A percentile compares a stretch with the other conserved stretches of the same genome.
Conservation (phyloP, 2,329 filamentous ascomycete genomes). For the Xylariaceae sp. region DNA sequence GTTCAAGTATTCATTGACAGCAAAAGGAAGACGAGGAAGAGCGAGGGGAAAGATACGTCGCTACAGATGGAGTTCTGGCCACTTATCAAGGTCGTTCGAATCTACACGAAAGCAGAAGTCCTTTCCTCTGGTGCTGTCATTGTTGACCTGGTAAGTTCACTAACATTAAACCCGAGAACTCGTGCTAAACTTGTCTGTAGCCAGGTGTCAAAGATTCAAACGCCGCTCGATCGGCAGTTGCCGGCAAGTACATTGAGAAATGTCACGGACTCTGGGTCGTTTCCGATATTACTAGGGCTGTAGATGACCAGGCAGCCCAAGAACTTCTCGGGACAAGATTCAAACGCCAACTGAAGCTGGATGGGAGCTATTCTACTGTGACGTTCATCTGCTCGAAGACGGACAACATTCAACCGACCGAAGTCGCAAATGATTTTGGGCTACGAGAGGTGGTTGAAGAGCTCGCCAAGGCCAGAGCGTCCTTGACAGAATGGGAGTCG, state of each 20-base stretch:
- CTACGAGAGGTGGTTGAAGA: slow-evolving; percentile 29
- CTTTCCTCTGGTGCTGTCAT: slow-evolving; percentile 52
- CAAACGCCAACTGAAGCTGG: slow-evolving; percentile 54
- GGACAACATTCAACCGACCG: slow-evolving; percentile 54
- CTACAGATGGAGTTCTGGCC: slow-evolving; percentile 37
- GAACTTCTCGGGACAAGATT: slow-evolving; percentile 52
- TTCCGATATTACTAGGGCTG: slow-evolving; percentile 54
- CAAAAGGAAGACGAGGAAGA: slow-evolving; percentile 45
- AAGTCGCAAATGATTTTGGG: slow-evolving; percentile 41
- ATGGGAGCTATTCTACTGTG: slow-evolving; percentile 48
- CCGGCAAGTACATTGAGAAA: slow-evolving; percentile 55
- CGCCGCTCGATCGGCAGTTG: slow-evolving; percentile 54
- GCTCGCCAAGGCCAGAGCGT: slow-evolving; percentile 50
- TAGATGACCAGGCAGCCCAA: slow-evolving; percentile 57
- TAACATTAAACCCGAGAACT: not conserved
- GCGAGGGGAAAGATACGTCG: not conserved
- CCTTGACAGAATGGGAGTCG: slow-evolving; percentile 48
- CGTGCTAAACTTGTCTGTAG: slow-evolving; percentile 16
- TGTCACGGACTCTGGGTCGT: slow-evolving; percentile 58
- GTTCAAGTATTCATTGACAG: slow-evolving; percentile 53
- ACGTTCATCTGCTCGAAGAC: slow-evolving; percentile 43
- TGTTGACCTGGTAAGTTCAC: slow-evolving; percentile 48
- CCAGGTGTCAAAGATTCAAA: slow-evolving; percentile 59
- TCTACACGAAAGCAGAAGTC: slow-evolving; percentile 47
- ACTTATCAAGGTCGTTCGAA: slow-evolving; percentile 38